Conservation (phyloP, 805 yeast species). For the Metschnikowia amazonensis region DNA sequence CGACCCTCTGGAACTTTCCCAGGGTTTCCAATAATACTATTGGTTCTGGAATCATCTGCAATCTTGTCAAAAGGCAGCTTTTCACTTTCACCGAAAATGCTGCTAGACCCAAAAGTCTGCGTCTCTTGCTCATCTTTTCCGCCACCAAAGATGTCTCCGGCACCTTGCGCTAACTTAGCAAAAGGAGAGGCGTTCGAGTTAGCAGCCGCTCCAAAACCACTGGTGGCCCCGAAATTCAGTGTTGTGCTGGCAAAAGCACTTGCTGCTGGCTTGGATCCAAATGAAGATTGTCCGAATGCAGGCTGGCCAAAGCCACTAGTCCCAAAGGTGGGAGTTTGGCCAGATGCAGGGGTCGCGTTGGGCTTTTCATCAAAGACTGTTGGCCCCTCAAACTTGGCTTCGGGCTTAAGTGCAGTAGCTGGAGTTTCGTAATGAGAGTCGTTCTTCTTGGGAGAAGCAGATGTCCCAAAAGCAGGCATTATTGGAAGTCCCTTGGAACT, state of each 20-base stretch:
- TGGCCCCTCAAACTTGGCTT: background rate
- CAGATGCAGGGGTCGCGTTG: background rate
- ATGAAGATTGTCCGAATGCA: slow-evolving; percentile 9
- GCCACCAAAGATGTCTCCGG: background rate
- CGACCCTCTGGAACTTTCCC: too few species aligned
- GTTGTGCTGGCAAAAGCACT: background rate
- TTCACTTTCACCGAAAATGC: background rate
- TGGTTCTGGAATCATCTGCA: background rate
- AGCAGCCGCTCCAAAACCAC: background rate
- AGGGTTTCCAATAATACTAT: background rate
- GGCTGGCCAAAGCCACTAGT: slow-evolving; percentile 17
- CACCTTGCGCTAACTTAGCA: background rate
- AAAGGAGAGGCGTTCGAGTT: slow-evolving; percentile 1
- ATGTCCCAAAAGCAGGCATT: background rate
- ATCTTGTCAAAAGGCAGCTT: background rate
- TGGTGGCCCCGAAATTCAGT: background rate
- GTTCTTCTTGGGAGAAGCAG: background rate
- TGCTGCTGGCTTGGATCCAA: slow-evolving; percentile 9
- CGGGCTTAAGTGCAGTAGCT: background rate
- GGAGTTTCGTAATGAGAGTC: too few species aligned
- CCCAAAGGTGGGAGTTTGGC: slow-evolving; percentile 6
- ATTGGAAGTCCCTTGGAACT: too few species aligned
- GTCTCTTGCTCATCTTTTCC: background rate
- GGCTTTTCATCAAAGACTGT: background rate
- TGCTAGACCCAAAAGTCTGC: background rate